These are phyloP conservation scores for Plasmodium sp. DNA, from an alignment of 169 alveolate species.

Conservation along the genomic window DNA sequence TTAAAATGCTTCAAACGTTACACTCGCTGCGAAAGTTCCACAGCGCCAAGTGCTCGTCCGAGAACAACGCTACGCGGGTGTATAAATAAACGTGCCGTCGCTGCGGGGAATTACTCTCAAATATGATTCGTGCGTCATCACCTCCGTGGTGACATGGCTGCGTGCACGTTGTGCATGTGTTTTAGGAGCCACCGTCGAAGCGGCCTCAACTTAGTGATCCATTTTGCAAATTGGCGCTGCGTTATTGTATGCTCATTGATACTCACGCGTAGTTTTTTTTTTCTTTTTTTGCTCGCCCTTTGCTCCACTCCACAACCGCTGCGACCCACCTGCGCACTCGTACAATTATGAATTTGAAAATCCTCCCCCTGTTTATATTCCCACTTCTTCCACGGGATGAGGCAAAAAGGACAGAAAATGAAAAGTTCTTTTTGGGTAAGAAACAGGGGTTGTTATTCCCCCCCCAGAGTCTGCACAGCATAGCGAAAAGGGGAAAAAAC, in stretches of 20 bases:
- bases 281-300: not conserved
- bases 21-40: not conserved
- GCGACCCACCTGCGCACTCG: not conserved
- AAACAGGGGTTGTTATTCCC: not conserved
- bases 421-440: not conserved
- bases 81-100: not conserved
- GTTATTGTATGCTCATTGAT: not conserved
- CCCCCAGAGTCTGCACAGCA: not conserved
- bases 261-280: not conserved
- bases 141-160: not conserved
- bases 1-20: not conserved
- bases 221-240: not conserved
- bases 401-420: constrained; percentile 12
- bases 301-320: not conserved
- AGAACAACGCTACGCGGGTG: not conserved
- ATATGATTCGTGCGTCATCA: not conserved
- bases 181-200: not conserved
- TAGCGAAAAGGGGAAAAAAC: not conserved
- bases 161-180: not conserved
- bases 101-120: not conserved
- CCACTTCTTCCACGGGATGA: not conserved
- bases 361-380: not conserved
- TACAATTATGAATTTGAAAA: constrained; percentile 6
- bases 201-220: not conserved
- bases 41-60: not conserved